Evolutionary conservation across 345 rosid genomes (phyloP).

Genomic region (Boechera stricta): DNA sequence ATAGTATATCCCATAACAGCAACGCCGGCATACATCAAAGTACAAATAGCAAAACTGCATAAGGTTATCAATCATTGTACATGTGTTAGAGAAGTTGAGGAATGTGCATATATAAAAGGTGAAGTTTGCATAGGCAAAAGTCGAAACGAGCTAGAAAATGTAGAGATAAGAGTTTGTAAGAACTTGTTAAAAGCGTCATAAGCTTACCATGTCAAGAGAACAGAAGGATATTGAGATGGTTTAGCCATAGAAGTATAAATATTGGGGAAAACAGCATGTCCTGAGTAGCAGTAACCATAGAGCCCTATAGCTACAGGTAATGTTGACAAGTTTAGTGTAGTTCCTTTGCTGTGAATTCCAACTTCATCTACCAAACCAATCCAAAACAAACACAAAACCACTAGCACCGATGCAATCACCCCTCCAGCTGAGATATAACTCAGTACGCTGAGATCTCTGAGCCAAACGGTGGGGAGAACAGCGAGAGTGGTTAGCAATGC

Average conservation of each 20-base stretch:
- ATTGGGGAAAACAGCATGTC: conserved; percentile 97
- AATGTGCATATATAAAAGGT: too few species aligned
- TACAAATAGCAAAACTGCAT: conserved; percentile 74
- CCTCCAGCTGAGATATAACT: conserved; percentile 99
- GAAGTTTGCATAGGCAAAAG: not conserved
- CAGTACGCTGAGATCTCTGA: conserved; percentile 82
- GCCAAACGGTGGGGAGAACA: conserved; percentile 95
- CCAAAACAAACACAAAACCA: conserved; percentile 89
- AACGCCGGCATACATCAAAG: conserved; percentile 77
- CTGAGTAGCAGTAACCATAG: conserved; percentile 94
- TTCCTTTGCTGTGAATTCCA: conserved; percentile 71
- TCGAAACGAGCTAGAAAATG: not conserved
- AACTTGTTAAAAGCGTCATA: not conserved
- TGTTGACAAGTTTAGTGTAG: conserved; percentile 63
- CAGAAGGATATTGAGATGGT: conserved; percentile 70
- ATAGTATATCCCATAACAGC: conserved; percentile 89
- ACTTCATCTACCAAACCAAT: conserved; percentile 79
- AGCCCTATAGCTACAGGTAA: conserved; percentile 97
- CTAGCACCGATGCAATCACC: conserved; percentile 83
- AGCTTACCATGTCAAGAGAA: conserved; percentile 73
- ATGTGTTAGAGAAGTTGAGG: too few species aligned
- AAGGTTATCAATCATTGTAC: not conserved
- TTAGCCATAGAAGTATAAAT: conserved; percentile 92
- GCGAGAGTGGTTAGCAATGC: conserved; percentile 78
- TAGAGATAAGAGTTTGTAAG: not conserved